Conservation (phyloP, 441 rosid genomes). For the Erysimum pusillum region DNA sequence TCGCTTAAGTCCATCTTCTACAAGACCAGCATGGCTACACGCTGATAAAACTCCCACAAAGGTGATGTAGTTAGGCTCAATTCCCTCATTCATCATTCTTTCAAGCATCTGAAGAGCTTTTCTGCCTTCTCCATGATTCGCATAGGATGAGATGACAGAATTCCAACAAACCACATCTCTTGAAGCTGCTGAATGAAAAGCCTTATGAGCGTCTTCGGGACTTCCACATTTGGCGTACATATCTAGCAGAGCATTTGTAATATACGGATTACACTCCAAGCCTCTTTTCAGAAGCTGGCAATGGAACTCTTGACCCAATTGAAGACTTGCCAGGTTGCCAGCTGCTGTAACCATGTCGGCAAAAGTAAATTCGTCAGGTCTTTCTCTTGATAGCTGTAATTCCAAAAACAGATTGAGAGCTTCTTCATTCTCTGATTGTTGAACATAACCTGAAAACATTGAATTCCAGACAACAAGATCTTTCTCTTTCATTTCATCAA, state of each 20-base stretch:
- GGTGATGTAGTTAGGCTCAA: slow-evolving; percentile 72
- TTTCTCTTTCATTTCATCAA: slow-evolving; percentile 68
- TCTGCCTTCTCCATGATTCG: slow-evolving; percentile 70
- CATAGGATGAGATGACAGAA: slow-evolving; percentile 69
- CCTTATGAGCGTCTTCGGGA: slow-evolving; percentile 59
- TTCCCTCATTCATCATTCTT: slow-evolving; percentile 59
- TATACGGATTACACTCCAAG: slow-evolving; percentile 57
- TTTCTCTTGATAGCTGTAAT: slow-evolving; percentile 57
- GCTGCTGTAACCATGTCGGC: slow-evolving; percentile 67
- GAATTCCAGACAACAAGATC: slow-evolving; percentile 84
- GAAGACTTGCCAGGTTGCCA: slow-evolving; percentile 71
- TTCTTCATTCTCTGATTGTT: slow-evolving; percentile 66
- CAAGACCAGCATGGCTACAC: slow-evolving; percentile 76
- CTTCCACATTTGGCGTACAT: slow-evolving; percentile 88
- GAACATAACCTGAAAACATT: slow-evolving; percentile 70
- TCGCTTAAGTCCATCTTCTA: slow-evolving; percentile 62
- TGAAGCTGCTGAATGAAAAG: slow-evolving; percentile 52
- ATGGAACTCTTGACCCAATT: slow-evolving; percentile 71
- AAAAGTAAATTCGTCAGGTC: slow-evolving; percentile 70
- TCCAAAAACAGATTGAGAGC: slow-evolving; percentile 63
- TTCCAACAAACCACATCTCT: slow-evolving; percentile 78
- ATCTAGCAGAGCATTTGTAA: slow-evolving; percentile 66
- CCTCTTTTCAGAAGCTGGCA: slow-evolving; percentile 57
- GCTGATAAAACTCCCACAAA: slow-evolving; percentile 79
- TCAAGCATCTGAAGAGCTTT: slow-evolving; percentile 65